Evolutionary conservation across 1,284 basidiomycete species (phyloP).

Genomic region (Paramarasmius palmivorus): DNA sequence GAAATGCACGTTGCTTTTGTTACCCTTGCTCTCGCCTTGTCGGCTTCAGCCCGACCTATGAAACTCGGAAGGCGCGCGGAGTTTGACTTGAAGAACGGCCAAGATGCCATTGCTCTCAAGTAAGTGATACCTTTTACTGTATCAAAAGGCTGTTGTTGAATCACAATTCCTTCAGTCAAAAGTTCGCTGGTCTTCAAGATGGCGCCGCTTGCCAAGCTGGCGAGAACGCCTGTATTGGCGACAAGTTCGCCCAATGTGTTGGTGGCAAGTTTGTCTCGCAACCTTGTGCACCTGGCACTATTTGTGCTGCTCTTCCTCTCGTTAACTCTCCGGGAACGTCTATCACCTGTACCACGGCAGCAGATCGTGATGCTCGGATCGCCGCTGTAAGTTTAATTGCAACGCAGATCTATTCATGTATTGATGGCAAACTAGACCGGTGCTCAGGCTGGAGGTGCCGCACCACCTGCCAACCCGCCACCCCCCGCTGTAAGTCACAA

Average conservation of each 20-base stretch:
- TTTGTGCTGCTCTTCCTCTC: slow-evolving; percentile 55
- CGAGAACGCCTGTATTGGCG: slow-evolving; percentile 47
- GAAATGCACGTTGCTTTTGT: slow-evolving; percentile 32
- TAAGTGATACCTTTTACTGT: slow-evolving; percentile 25
- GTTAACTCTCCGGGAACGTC: slow-evolving; percentile 31
- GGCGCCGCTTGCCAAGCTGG: slow-evolving; percentile 43
- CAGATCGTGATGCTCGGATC: slow-evolving; percentile 34
- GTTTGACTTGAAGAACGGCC: slow-evolving; percentile 42
- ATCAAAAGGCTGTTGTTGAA: background rate
- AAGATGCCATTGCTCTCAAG: slow-evolving; percentile 56
- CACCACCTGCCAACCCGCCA: slow-evolving; percentile 6
- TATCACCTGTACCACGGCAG: slow-evolving; percentile 27
- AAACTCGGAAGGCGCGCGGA: background rate
- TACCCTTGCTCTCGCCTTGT: slow-evolving; percentile 36
- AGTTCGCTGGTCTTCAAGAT: slow-evolving; percentile 44
- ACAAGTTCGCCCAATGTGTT: slow-evolving; percentile 51
- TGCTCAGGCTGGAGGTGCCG: slow-evolving; percentile 13
- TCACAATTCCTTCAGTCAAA: slow-evolving; percentile 31
- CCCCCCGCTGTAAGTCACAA: too few relatives aligned
- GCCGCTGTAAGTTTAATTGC: slow-evolving; percentile 25
- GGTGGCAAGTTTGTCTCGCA: slow-evolving; percentile 45
- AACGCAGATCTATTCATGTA: background rate
- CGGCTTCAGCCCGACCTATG: slow-evolving; percentile 38
- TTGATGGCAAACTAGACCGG: slow-evolving; percentile 15
- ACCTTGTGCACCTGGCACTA: slow-evolving; percentile 39